phyloP scores from a whole-genome alignment of 805 yeast genomes.

The Kazachstania kunashirensis region DNA sequence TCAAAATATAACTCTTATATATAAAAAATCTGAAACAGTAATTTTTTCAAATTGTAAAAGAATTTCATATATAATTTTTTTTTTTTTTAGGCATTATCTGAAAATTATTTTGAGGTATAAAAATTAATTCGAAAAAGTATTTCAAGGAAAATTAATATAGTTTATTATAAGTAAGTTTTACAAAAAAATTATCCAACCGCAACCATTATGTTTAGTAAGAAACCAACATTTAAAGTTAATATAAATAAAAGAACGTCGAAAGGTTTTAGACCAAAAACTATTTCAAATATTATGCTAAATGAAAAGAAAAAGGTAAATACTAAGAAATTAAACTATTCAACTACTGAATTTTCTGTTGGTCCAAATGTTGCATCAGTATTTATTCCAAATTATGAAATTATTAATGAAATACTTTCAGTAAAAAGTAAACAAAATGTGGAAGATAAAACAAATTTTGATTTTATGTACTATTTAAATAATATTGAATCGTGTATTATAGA shows the following conservation, averaged over 20 bases:
- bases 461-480: neutral
- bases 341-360: neutral
- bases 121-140: no score
- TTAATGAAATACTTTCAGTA: neutral
- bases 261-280: neutral
- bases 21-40: no score
- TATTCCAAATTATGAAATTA: neutral
- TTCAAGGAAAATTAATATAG: no score
- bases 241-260: conserved; percentile 2
- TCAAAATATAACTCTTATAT: no score
- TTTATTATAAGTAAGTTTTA: no score
- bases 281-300: neutral
- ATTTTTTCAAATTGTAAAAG: no score
- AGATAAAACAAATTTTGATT: no score
- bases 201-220: neutral
- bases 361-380: neutral
- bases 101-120: no score
- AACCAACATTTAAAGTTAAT: conserved; percentile 11
- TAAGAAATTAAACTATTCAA: neutral
- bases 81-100: no score
- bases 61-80: no score
- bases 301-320: neutral
- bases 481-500: neutral
- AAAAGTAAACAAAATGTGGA: no score
- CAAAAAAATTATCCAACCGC: no score